These are phyloP conservation scores for Ascobolus immersus DNA, from an alignment of 495 filamentous ascomycete species.

Conservation along the genomic window DNA sequence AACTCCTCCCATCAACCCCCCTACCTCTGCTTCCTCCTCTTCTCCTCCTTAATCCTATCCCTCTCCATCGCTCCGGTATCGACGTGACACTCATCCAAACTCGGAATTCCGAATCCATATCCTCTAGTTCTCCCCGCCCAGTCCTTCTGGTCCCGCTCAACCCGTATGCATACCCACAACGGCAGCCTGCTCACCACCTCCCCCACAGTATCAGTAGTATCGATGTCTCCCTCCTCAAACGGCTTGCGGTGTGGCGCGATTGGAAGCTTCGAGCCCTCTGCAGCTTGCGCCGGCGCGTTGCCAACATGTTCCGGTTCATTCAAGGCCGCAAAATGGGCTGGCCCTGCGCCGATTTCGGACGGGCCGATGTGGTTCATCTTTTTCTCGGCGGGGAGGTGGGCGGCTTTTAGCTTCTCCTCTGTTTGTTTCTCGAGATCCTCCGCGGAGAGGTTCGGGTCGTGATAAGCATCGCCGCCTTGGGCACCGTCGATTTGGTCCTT, in stretches of 20 bases:
- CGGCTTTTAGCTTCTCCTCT: slow-evolving; percentile 1
- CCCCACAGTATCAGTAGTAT: no score
- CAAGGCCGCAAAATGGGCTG: slow-evolving; percentile 4
- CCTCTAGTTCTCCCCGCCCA: no score
- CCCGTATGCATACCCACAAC: no score
- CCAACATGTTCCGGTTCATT: neutral
- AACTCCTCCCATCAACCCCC: slow-evolving; percentile 7
- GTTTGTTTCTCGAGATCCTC: neutral
- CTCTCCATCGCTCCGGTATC: neutral
- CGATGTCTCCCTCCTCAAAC: no score
- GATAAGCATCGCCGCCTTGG: slow-evolving; percentile 10
- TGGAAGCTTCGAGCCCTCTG: no score
- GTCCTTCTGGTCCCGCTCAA: no score
- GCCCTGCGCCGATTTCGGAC: slow-evolving; percentile 3
- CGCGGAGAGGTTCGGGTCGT: slow-evolving; percentile 2
- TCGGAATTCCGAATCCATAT: no score
- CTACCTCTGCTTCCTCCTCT: slow-evolving; percentile 2
- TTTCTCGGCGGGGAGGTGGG: no score
- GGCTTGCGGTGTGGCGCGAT: no score
- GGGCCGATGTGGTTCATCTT: slow-evolving; percentile 3
- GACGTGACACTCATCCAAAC: no score
- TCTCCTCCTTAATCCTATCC: slow-evolving; percentile 1
- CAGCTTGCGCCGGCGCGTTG: neutral
- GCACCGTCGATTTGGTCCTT: slow-evolving; percentile 11
- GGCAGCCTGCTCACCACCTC: no score